Evolutionary conservation across 2,329 filamentous ascomycete genomes (phyloP).

Genomic region (Aspergillus fructus): DNA sequence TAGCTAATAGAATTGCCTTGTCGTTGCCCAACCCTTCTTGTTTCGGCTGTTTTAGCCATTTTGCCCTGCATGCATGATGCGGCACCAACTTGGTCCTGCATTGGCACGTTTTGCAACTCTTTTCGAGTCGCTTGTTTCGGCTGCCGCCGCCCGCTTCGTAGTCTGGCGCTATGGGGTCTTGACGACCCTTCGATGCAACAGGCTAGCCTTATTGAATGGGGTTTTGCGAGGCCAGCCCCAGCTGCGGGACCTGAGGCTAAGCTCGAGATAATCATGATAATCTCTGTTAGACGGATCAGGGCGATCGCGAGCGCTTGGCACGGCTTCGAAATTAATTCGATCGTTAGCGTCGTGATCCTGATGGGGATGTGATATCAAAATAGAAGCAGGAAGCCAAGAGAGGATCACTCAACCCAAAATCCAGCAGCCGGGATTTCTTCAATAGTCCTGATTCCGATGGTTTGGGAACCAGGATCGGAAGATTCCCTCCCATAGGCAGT

Average conservation of each 20-base stretch:
- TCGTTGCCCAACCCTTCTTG: background rate
- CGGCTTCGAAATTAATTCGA: conserved; percentile 2
- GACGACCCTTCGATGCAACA: background rate
- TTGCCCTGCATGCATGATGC: background rate
- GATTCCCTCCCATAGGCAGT: background rate
- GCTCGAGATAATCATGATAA: background rate
- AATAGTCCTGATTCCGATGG: background rate
- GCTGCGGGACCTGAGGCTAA: background rate
- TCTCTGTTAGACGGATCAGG: background rate
- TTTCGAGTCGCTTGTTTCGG: background rate
- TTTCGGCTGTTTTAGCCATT: background rate
- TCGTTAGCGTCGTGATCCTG: background rate
- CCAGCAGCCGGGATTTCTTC: background rate
- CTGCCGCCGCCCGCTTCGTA: background rate
- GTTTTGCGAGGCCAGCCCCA: background rate
- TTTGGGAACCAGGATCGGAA: conserved; percentile 6
- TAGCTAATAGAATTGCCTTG: conserved; percentile 1
- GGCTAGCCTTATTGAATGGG: background rate
- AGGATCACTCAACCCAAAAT: conserved; percentile 3
- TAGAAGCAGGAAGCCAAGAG: background rate
- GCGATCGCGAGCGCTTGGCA: conserved; percentile 2
- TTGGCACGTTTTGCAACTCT: background rate
- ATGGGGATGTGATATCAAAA: background rate
- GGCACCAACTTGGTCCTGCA: background rate
- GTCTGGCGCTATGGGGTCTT: background rate